Evolutionary conservation across 768 basidiomycete species (phyloP), one percentile per base, ranked within the genome.

Genomic region (Suillus decipiens): DNA sequence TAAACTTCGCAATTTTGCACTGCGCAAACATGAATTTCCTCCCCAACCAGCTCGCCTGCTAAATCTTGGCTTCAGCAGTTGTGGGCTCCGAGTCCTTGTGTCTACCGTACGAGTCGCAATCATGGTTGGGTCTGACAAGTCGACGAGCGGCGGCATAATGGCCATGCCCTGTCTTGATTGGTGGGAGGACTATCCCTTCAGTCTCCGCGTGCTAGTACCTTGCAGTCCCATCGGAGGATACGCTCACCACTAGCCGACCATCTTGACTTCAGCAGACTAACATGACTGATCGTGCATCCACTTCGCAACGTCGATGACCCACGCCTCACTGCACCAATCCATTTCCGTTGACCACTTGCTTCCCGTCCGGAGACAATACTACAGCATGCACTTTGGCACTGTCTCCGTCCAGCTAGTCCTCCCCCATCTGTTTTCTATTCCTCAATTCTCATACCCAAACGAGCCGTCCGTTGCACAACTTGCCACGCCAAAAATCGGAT

Each of bases 161-260:
- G 6, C 24, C 12, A 48, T 14, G 6, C 12, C 45, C 22, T 22
- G 17, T 43, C 10, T 47, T 12, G 43, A 43, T n/a, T n/a, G 43
- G 4, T 12, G 22, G 12, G 22, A 47, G 12, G 22, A 48, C 15
- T 91, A 9, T 51, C 5, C 17, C 9, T 5, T 28, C 50, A 9
- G 9, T 51, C 28, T 51, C 28, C 9, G 17, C 28, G 4, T 51
- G 3, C 50, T 10, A 31, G 9, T 48, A 22, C 47, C 45, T 47
- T 45, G 45, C 45, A 22, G n/a, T 22, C 45, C 11, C 11, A 22
- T 48, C 47, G 12, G 11, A 5, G 5, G 5, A 24, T 7, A 22
- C 22, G 47, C 24, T 14, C 6, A 7, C 12, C 7, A 28, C 6
- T 48, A 14, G 47, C 14, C 14, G 47, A 15, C 14, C 22, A 24